Evolutionary conservation across 306 rosid species (phyloP).

Genomic region (Ochetophila trinervis): DNA sequence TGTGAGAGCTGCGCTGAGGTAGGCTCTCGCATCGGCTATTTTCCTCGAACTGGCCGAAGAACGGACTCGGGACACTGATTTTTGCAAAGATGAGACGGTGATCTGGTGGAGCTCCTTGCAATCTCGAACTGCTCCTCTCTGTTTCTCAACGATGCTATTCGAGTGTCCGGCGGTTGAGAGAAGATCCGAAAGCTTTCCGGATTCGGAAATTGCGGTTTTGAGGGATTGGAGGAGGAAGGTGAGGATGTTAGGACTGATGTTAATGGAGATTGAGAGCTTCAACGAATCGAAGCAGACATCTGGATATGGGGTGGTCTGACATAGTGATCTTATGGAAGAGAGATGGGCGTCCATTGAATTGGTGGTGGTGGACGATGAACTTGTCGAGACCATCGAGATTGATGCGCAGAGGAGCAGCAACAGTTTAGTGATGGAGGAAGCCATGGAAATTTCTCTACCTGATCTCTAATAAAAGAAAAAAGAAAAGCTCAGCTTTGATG

Average conservation of each 20-base stretch:
- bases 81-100: constrained; percentile 43
- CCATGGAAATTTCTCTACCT: constrained; percentile 36
- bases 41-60: constrained; percentile 19
- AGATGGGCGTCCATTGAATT: constrained; percentile 28
- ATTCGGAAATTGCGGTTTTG: constrained; percentile 48
- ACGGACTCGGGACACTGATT: constrained; percentile 49
- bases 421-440: constrained; percentile 34
- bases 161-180: constrained; percentile 33
- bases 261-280: constrained; percentile 61
- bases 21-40: constrained; percentile 51
- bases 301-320: constrained; percentile 55
- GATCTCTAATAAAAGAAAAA: not conserved
- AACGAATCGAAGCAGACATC: constrained; percentile 52
- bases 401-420: constrained; percentile 36
- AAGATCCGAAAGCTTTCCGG: constrained; percentile 53
- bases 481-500: not conserved
- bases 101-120: constrained; percentile 68
- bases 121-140: constrained; percentile 62
- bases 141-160: constrained; percentile 53
- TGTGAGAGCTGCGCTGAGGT: constrained; percentile 79
- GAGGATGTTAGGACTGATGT: constrained; percentile 56
- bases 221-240: constrained; percentile 58
- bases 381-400: constrained; percentile 13
- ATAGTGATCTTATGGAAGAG: constrained; percentile 48
- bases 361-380: constrained; percentile 29